Conservation (phyloP, 1,139 yeast species). For the Entelexis paramagnoliae region DNA sequence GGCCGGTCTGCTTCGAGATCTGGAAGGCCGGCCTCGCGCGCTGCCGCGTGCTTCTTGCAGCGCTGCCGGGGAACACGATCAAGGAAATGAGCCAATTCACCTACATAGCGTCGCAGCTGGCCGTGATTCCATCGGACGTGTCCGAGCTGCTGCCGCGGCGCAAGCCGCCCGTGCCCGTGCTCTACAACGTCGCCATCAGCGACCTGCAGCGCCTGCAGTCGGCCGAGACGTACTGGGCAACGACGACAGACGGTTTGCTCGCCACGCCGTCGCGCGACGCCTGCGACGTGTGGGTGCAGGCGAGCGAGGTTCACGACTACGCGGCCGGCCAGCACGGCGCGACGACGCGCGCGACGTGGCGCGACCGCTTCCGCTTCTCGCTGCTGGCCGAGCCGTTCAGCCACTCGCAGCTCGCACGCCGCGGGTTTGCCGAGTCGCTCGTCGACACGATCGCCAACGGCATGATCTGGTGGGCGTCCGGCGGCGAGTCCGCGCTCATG, state of each 20-base stretch:
- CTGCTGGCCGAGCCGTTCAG: slow-evolving; percentile 24
- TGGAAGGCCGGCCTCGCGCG: slow-evolving; percentile 62
- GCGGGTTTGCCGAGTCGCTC: slow-evolving; percentile 14
- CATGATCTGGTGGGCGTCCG: slow-evolving; percentile 66
- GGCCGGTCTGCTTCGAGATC: slow-evolving; percentile 61
- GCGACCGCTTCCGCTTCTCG: slow-evolving; percentile 28
- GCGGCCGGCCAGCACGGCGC: slow-evolving; percentile 15
- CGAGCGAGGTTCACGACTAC: slow-evolving; percentile 7
- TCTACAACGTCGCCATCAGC: slow-evolving; percentile 56
- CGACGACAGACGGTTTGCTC: slow-evolving; percentile 24
- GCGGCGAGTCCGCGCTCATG: slow-evolving; percentile 47
- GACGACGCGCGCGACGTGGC: slow-evolving; percentile 23
- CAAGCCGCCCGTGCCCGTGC: slow-evolving; percentile 34
- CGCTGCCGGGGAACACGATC: slow-evolving; percentile 30
- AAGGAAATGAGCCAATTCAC: slow-evolving; percentile 40
- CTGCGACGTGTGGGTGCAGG: slow-evolving; percentile 21
- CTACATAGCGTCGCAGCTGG: slow-evolving; percentile 41
- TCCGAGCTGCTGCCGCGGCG: slow-evolving; percentile 25
- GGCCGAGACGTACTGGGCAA: slow-evolving; percentile 21
- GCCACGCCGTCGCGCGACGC: slow-evolving; percentile 21
- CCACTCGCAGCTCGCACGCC: not conserved
- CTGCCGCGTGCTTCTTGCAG: slow-evolving; percentile 45
- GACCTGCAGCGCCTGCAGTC: slow-evolving; percentile 35
- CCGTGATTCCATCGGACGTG: slow-evolving; percentile 38
- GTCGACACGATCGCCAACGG: slow-evolving; percentile 20